phyloP scores from a whole-genome alignment of 2,329 filamentous ascomycete species.

The Geosmithia putterillii region DNA sequence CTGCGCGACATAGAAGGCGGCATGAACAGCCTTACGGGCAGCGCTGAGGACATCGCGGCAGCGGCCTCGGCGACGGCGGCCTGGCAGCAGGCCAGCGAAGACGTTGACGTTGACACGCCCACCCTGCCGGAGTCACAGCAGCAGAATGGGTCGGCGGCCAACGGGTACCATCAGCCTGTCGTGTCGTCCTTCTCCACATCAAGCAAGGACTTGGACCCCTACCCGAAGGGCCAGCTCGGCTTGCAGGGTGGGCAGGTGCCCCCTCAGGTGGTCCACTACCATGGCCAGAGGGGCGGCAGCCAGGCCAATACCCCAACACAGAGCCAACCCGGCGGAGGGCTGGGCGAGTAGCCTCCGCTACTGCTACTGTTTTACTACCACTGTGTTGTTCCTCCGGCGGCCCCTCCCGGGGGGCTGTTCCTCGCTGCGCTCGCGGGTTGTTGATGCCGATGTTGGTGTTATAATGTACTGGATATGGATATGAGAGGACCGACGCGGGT shows the following conservation, averaged over 20 bases:
- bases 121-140: constrained; percentile 47
- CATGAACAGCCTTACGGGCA: constrained; percentile 58
- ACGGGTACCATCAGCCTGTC: constrained; percentile 57
- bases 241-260: constrained; percentile 49
- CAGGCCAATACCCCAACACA: constrained; percentile 53
- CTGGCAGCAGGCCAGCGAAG: too few relatives aligned
- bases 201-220: constrained; percentile 56
- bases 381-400: too few relatives aligned
- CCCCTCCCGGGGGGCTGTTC: too few relatives aligned
- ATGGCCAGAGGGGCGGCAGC: constrained; percentile 54
- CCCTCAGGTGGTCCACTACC: constrained; percentile 55
- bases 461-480: too few relatives aligned
- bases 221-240: constrained; percentile 52
- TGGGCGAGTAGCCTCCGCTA: too few relatives aligned
- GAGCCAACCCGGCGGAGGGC: constrained; percentile 32
- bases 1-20: constrained; percentile 89
- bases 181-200: constrained; percentile 60
- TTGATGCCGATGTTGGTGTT: too few relatives aligned
- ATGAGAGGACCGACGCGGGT: too few relatives aligned
- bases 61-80: constrained; percentile 40
- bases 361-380: too few relatives aligned
- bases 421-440: too few relatives aligned
- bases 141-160: constrained; percentile 33
- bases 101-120: constrained; percentile 45
- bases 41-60: constrained; percentile 23